Evolutionary conservation across 108 stramenopile species (phyloP), one percentile per base, ranked within the genome.

Genomic region (Skeletonema marinoi): DNA sequence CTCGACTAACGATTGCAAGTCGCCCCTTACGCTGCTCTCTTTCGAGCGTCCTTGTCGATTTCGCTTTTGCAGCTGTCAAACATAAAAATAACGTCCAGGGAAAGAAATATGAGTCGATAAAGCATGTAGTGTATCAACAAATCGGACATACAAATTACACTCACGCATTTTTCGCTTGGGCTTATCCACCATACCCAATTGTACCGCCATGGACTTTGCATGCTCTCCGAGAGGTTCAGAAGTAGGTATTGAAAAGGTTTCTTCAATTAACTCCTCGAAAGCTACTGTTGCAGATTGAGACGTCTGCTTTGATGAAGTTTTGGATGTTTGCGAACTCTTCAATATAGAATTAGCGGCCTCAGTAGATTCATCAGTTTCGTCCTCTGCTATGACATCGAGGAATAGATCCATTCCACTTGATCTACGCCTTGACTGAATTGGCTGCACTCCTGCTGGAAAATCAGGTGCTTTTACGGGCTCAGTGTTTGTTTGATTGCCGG

Each of bases 11-110:
- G 32, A 80, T 74, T 1, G 80, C 80, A 32, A 2, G 65, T 41
- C 80, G 80, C 9, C 80, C 80, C 48, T 30, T 73, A 54, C 80
- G 80, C 9, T 73, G 73, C 60, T 30, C 78, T 42, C 75, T 59
- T 21, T 54, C 48, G 16, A 59, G 21, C 3, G 33, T 46, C 30
- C 48, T 58, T 1, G 4, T 36, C 32, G 35, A 58, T 29, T 56
- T 56, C 9, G 2, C 1, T 56, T 56, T 56, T 4, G 54, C 9
- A 56, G 54, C 54, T 56, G 54, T n/a, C 3, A 46, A 46, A 16
- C 54, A 56, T 25, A 6, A 56, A 56, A 21, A 4, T 25, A 56
- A 56, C 6, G 7, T 17, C 10, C 2, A 25, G 0, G 25, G 21
- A 56, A 3, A 56, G 9, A 29, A n/a, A 56, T 6, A 56, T 56